These are phyloP conservation scores for Candida sp. DNA, from an alignment of 1,139 yeast species.

Conservation along the genomic window DNA sequence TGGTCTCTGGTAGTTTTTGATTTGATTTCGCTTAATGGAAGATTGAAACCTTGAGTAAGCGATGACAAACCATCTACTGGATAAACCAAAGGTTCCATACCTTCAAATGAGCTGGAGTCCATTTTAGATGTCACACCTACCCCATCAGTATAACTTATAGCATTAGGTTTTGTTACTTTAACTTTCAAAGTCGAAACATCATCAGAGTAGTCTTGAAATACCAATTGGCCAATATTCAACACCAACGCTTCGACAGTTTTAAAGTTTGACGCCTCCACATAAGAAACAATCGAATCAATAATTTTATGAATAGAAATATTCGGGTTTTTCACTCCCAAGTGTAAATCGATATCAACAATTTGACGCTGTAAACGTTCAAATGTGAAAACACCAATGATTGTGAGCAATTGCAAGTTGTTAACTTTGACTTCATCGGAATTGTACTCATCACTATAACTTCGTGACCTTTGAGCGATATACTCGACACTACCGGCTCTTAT, in stretches of 20 bases:
- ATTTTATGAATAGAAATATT: constrained; percentile 31
- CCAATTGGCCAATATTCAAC: constrained; percentile 64
- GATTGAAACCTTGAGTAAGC: constrained; percentile 19
- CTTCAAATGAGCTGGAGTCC: constrained; percentile 30
- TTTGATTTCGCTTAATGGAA: constrained; percentile 27
- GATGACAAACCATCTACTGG: background rate
- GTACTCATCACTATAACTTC: constrained; percentile 3
- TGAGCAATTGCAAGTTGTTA: constrained; percentile 54
- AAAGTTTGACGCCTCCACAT: constrained; percentile 73
- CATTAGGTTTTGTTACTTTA: constrained; percentile 80
- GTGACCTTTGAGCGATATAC: constrained; percentile 30
- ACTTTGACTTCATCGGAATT: constrained; percentile 42
- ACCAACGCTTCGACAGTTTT: constrained; percentile 94
- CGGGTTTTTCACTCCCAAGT: constrained; percentile 41
- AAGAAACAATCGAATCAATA: constrained; percentile 45
- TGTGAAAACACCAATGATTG: constrained; percentile 88
- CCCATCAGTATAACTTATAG: constrained; percentile 80
- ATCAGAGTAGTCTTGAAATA: constrained; percentile 35
- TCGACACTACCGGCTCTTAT: constrained; percentile 53
- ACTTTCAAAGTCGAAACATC: constrained; percentile 46
- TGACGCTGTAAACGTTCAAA: constrained; percentile 84
- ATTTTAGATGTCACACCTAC: constrained; percentile 81
- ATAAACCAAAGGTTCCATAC: constrained; percentile 19
- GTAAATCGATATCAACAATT: constrained; percentile 53
- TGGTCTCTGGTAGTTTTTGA: constrained; percentile 25